phyloP scores from a whole-genome alignment of 2,329 filamentous ascomycete species.

The Pyrenophora seminiperda region DNA sequence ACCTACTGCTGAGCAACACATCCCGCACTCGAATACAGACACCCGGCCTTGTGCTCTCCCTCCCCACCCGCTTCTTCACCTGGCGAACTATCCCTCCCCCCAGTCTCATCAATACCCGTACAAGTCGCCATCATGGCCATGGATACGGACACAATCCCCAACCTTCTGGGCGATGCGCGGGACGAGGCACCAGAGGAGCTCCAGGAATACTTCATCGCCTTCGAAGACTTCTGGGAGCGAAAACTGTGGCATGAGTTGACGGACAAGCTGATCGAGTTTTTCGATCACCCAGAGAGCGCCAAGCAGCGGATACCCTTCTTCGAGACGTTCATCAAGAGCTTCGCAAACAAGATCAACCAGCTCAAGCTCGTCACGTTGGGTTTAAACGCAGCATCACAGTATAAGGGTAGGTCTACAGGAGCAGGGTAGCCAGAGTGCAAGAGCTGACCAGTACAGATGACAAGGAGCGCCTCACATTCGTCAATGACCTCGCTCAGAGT shows the following conservation, averaged over 20 bases:
- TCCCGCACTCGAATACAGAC: slow-evolving; percentile 24
- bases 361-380: slow-evolving; percentile 93
- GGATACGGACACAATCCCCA: slow-evolving; percentile 85
- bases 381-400: slow-evolving; percentile 83
- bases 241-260: slow-evolving; percentile 99
- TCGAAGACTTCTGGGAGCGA: slow-evolving; percentile 97
- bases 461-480: slow-evolving; percentile 81
- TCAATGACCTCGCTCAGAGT: slow-evolving; percentile 80
- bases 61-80: slow-evolving; percentile 3
- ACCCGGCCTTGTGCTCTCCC: slow-evolving; percentile 8
- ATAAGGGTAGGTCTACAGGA: slow-evolving; percentile 67
- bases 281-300: slow-evolving; percentile 78
- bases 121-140: slow-evolving; percentile 57
- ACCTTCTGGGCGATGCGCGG: slow-evolving; percentile 90
- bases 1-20: slow-evolving; percentile 26
- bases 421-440: background rate
- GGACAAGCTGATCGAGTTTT: slow-evolving; percentile 84
- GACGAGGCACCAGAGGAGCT: slow-evolving; percentile 86
- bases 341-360: slow-evolving; percentile 98
- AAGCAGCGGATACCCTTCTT: slow-evolving; percentile 87
- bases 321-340: slow-evolving; percentile 92
- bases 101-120: background rate
- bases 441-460: slow-evolving; percentile 66
- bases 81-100: background rate
- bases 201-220: slow-evolving; percentile 84